Conservation (phyloP, 2,329 filamentous ascomycete genomes). For the Monosporascus sp. region DNA sequence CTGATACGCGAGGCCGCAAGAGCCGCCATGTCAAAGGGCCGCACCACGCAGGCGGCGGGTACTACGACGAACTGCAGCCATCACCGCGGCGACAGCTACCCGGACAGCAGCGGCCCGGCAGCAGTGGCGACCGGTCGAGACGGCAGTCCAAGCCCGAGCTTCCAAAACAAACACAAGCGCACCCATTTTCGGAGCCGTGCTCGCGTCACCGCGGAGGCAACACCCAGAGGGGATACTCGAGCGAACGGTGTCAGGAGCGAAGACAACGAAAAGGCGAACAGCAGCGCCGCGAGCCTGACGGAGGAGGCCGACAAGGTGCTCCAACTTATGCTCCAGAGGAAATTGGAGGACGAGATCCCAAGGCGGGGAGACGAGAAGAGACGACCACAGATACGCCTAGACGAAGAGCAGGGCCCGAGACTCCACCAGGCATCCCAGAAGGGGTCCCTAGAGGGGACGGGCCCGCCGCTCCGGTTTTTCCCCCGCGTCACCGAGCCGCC, state of each 20-base stretch:
- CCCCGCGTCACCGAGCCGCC: too few species aligned
- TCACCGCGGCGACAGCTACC: neutral
- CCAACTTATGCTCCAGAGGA: neutral
- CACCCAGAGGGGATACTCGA: neutral
- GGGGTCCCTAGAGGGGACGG: neutral
- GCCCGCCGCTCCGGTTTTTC: too few species aligned
- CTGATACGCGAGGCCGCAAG: neutral
- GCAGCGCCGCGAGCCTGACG: neutral
- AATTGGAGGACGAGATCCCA: neutral
- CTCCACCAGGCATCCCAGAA: neutral
- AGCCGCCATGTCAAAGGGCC: neutral
- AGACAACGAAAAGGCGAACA: neutral
- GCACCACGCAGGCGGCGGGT: neutral
- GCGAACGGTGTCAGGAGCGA: neutral
- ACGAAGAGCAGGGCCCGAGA: neutral
- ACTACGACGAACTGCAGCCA: neutral
- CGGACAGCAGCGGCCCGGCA: neutral
- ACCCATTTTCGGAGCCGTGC: neutral
- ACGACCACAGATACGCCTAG: neutral
- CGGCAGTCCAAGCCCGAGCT: neutral
- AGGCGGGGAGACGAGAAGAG: neutral
- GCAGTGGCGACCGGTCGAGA: neutral
- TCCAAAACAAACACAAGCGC: neutral
- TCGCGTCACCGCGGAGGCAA: neutral
- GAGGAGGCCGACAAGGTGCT: neutral